Evolutionary conservation across 345 rosid genomes (phyloP).

Genomic region (Dovyalis caffra): DNA sequence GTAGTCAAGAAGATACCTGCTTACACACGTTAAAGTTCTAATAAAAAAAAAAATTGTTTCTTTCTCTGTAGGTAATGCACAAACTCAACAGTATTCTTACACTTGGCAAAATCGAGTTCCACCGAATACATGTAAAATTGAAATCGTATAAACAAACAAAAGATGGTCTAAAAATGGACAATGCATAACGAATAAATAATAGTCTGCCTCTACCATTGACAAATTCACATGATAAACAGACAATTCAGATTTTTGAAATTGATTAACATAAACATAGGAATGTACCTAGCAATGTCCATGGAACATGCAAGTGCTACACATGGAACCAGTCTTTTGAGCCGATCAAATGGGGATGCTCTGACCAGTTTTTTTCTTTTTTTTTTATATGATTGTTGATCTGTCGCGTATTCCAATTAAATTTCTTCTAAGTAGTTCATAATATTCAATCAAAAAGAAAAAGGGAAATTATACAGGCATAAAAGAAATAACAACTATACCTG

Average conservation of each 20-base stretch:
- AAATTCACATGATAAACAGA: neutral
- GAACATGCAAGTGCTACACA: neutral
- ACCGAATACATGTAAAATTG: too few relatives aligned
- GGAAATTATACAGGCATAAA: neutral
- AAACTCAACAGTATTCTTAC: too few relatives aligned
- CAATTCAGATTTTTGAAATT: neutral
- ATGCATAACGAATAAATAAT: neutral
- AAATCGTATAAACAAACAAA: too few relatives aligned
- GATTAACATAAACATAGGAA: neutral
- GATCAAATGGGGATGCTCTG: neutral
- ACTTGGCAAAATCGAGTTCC: too few relatives aligned
- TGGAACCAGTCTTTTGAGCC: neutral
- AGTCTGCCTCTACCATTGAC: neutral
- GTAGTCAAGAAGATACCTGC: too few relatives aligned
- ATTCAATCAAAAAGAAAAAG: neutral
- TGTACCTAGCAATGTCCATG: neutral
- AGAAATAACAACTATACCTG: neutral
- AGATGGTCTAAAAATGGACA: too few relatives aligned
- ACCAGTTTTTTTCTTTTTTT: neutral
- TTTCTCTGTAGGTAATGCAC: too few relatives aligned
- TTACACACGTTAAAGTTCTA: too few relatives aligned
- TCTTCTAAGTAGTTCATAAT: neutral
- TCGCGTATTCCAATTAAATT: neutral
- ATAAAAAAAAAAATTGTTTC: too few relatives aligned
- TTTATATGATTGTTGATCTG: neutral